Evolutionary conservation across 805 yeast species (phyloP).

Genomic region (Starmerella apicola): DNA sequence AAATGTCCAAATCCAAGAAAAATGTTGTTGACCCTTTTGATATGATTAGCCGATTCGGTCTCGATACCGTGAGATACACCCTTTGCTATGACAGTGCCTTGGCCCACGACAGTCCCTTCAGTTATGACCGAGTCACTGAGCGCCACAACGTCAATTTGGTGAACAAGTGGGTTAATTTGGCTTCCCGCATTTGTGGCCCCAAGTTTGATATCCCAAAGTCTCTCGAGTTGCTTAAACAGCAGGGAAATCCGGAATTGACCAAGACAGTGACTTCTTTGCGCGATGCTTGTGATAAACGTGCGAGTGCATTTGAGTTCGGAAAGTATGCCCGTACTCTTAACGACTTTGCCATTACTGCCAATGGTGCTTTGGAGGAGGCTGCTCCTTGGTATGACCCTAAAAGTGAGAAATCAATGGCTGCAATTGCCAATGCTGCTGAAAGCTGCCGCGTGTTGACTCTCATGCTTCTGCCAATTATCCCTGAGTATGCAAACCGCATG

Average conservation of each 20-base stretch:
- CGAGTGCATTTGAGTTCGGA: constrained; percentile 44
- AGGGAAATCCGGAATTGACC: constrained; percentile 20
- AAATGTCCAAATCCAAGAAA: constrained; percentile 88
- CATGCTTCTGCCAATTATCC: constrained; percentile 60
- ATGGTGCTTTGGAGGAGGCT: constrained; percentile 50
- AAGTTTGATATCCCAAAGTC: constrained; percentile 40
- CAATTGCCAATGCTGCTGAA: constrained; percentile 58
- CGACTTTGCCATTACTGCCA: constrained; percentile 33
- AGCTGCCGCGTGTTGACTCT: constrained; percentile 55
- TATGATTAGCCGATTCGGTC: constrained; percentile 50
- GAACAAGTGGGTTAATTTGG: constrained; percentile 72
- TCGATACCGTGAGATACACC: constrained; percentile 52
- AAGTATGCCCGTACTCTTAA: constrained; percentile 29
- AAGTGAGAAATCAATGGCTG: constrained; percentile 22
- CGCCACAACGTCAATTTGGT: constrained; percentile 41
- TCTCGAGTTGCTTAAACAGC: constrained; percentile 1
- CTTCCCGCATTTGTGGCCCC: constrained; percentile 59
- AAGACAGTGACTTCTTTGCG: constrained; percentile 28
- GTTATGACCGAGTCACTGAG: constrained; percentile 42
- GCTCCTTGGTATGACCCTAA: constrained; percentile 58
- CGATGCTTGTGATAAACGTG: constrained; percentile 46
- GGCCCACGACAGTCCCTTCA: constrained; percentile 68
- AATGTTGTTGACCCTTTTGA: constrained; percentile 85
- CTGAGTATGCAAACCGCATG: constrained; percentile 43
- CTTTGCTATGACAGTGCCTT: constrained; percentile 64